A percentile compares a stretch with the other conserved stretches of the same genome.
Conservation (phyloP, 495 filamentous ascomycete species). For the Cercophora scortea region DNA sequence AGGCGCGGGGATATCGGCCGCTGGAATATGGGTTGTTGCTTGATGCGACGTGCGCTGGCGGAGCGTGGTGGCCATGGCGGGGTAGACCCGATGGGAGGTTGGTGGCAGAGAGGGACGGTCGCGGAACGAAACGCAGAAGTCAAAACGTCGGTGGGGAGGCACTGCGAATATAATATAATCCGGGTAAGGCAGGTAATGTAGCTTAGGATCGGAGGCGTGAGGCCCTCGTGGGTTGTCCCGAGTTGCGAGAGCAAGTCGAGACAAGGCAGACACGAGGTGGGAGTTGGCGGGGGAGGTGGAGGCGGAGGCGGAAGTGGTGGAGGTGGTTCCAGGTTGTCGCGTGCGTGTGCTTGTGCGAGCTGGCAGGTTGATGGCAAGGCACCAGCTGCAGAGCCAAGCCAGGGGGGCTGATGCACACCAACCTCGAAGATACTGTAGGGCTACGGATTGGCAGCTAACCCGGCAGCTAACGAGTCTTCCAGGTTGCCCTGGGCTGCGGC, state of each 20-base stretch:
- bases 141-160: not conserved
- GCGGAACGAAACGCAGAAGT: not conserved
- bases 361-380: not conserved
- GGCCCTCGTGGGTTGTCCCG: not conserved
- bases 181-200: too few relatives aligned
- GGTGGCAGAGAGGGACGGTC: not conserved
- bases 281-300: not conserved
- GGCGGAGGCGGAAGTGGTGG: not conserved
- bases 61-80: constrained; percentile 15
- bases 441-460: too few relatives aligned
- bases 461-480: too few relatives aligned
- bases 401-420: not conserved
- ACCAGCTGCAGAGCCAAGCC: not conserved
- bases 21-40: not conserved
- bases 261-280: not conserved
- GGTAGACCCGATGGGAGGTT: not conserved
- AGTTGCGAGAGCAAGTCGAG: too few relatives aligned
- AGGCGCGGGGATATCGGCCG: constrained; percentile 5
- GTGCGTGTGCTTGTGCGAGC: not conserved
- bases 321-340: not conserved
- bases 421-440: too few relatives aligned
- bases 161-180: too few relatives aligned
- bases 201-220: too few relatives aligned
- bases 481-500: too few relatives aligned
- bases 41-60: constrained; percentile 9